Percentiles rank a stretch among this genome's conserved stretches.
Conservation (phyloP, 1,284 basidiomycete genomes). For the Cystobasidium slooffiae region DNA sequence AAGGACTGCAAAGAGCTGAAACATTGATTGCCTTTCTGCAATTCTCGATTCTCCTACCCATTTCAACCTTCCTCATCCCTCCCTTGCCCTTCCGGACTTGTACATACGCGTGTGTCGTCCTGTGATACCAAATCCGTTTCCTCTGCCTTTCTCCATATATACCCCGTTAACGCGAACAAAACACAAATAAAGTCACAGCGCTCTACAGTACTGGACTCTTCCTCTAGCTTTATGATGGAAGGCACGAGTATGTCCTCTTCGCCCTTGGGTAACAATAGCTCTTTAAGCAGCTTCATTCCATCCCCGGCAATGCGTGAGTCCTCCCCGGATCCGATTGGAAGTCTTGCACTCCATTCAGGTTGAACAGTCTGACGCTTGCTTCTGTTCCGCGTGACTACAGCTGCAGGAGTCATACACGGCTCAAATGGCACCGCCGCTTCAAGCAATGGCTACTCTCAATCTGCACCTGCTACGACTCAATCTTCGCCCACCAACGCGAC, state of each 20-base stretch:
- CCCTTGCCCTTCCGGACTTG: neutral
- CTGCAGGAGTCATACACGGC: neutral
- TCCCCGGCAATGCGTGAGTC: slow-evolving; percentile 7
- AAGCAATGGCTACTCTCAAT: neutral
- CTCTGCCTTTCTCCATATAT: neutral
- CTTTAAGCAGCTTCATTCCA: slow-evolving; percentile 6
- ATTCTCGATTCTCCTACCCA: neutral
- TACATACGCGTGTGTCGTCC: too few relatives aligned
- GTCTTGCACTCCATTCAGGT: too few relatives aligned
- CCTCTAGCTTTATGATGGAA: neutral
- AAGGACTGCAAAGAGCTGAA: too few relatives aligned
- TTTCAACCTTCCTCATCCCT: neutral
- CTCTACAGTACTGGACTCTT: neutral
- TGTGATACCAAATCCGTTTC: too few relatives aligned
- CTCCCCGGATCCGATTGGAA: too few relatives aligned
- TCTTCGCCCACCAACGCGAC: slow-evolving; percentile 1
- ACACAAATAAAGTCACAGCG: neutral
- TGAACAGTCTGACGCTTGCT: neutral
- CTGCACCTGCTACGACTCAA: slow-evolving; percentile 6
- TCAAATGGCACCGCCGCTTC: neutral
- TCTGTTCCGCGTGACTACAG: neutral
- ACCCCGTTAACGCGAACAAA: neutral
- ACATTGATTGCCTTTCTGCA: too few relatives aligned
- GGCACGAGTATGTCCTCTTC: slow-evolving; percentile 5
- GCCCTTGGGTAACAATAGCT: slow-evolving; percentile 9